Conservation (phyloP, 805 yeast species). For the Saccharomycopsis selenospora region DNA sequence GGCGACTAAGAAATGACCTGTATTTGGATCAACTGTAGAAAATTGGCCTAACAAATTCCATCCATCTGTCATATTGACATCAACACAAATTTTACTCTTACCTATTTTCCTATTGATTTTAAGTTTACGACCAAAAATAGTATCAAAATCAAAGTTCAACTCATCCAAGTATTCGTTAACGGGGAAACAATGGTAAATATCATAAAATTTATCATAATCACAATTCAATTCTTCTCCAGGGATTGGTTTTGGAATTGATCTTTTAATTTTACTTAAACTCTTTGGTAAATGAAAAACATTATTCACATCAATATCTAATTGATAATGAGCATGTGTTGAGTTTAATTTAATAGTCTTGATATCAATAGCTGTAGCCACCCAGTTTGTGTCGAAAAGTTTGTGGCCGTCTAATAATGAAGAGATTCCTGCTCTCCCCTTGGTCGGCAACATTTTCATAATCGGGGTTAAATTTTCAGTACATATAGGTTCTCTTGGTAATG, state of each 20-base stretch:
- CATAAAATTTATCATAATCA: constrained; percentile 50
- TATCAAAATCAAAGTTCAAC: constrained; percentile 46
- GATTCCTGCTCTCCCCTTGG: constrained; percentile 86
- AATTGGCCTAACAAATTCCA: constrained; percentile 15
- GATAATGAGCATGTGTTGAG: constrained; percentile 36
- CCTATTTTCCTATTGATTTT: constrained; percentile 41
- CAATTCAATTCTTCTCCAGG: constrained; percentile 68
- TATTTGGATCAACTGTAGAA: constrained; percentile 9
- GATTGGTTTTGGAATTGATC: constrained; percentile 76
- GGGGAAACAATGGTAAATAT: constrained; percentile 75
- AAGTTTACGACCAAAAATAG: constrained; percentile 64
- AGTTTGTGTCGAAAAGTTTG: constrained; percentile 78
- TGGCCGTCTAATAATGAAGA: constrained; percentile 85
- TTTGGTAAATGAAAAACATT: constrained; percentile 66
- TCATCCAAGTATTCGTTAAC: constrained; percentile 40
- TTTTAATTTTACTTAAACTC: constrained; percentile 50
- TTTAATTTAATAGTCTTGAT: constrained; percentile 48
- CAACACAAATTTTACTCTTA: constrained; percentile 36
- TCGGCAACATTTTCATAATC: constrained; percentile 79
- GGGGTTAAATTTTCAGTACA: constrained; percentile 98
- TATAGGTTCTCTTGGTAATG: constrained; percentile 89
- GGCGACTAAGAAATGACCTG: constrained; percentile 15
- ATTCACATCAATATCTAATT: constrained; percentile 60
- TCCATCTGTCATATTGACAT: constrained; percentile 26
- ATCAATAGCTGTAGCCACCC: constrained; percentile 93